These are phyloP conservation scores for Flammula alnicola DNA, from an alignment of 1,284 basidiomycete species.

Conservation along the genomic window DNA sequence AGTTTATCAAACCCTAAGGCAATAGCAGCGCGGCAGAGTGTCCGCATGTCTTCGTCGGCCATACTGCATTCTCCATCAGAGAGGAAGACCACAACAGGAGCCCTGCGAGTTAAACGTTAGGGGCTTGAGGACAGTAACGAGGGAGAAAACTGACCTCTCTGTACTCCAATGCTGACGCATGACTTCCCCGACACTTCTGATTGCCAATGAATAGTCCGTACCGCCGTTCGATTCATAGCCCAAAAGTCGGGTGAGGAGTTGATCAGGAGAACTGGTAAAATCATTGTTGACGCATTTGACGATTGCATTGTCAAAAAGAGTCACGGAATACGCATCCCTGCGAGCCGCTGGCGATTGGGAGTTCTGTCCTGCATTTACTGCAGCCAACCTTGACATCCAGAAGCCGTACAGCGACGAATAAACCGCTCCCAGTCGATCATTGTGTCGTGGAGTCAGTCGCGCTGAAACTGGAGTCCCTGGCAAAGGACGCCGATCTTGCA, in stretches of 20 bases:
- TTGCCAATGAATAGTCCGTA: constrained; percentile 53
- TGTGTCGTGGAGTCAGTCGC: constrained; percentile 3
- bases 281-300: constrained; percentile 47
- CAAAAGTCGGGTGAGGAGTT: constrained; percentile 48
- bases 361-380: constrained; percentile 3
- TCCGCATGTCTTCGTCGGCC: not conserved
- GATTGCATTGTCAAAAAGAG: constrained; percentile 48
- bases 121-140: constrained; percentile 27
- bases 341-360: constrained; percentile 27
- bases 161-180: constrained; percentile 59
- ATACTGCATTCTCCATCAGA: not conserved
- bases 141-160: constrained; percentile 46
- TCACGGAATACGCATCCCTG: constrained; percentile 61
- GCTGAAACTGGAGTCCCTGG: constrained; percentile 6
- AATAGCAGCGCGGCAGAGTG: not conserved
- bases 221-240: constrained; percentile 38
- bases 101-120: not conserved
- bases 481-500: not conserved
- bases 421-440: constrained; percentile 19
- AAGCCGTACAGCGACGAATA: constrained; percentile 17
- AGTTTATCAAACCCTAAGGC: not conserved
- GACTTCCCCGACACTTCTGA: constrained; percentile 39
- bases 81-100: not conserved
- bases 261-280: constrained; percentile 50
- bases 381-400: constrained; percentile 15